A percentile compares a stretch with the other conserved stretches of the same genome.
phyloP scores from a whole-genome alignment of 2,329 filamentous ascomycete species.

The Coniochaeta sp. region DNA sequence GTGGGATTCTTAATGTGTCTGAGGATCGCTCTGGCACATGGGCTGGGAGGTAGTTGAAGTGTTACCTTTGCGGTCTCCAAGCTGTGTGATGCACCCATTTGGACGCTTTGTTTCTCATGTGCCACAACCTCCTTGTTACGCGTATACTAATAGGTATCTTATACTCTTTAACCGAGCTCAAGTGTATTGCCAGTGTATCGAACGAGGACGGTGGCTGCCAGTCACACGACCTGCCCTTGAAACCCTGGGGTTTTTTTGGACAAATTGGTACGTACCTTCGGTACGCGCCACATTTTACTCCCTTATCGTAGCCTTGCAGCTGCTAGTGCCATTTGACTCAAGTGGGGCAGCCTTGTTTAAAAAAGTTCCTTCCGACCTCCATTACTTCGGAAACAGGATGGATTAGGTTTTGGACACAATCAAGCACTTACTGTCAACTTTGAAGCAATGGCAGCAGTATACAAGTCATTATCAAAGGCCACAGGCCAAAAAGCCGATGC shows the following conservation, averaged over 20 bases:
- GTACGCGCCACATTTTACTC: not conserved
- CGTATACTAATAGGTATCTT: not conserved
- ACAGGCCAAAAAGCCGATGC: constrained; percentile 40
- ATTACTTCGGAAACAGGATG: not conserved
- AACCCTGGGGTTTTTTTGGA: not conserved
- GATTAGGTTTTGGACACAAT: not conserved
- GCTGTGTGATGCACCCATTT: not conserved
- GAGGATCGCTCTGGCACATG: not conserved
- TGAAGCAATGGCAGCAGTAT: constrained; percentile 59
- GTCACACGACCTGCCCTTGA: not conserved
- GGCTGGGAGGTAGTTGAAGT: not conserved
- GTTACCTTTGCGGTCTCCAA: not conserved
- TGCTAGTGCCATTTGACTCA: not conserved
- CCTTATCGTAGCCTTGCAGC: not conserved
- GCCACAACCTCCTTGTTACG: not conserved
- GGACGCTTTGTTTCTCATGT: not conserved
- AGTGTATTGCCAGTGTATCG: not conserved
- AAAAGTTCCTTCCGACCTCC: not conserved
- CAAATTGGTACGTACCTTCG: not conserved
- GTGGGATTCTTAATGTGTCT: constrained; percentile 1
- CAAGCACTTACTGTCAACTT: not conserved
- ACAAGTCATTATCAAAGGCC: constrained; percentile 64
- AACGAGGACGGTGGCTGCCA: not conserved
- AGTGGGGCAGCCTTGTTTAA: not conserved
- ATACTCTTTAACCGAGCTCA: not conserved